These are phyloP conservation scores for Vigna trinervia DNA, from an alignment of 306 rosid species.

Conservation along the genomic window DNA sequence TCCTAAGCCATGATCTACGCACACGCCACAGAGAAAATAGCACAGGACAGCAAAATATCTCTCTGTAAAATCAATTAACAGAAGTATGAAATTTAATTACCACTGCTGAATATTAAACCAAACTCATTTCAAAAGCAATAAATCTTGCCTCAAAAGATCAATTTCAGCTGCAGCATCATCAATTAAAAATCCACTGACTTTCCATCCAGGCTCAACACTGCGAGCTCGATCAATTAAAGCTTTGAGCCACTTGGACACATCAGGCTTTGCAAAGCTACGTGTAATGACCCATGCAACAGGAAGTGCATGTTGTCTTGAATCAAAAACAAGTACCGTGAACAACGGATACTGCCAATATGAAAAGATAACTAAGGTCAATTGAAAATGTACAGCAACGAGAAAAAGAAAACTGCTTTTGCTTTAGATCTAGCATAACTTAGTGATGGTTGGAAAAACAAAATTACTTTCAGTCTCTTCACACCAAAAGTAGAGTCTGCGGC, in stretches of 20 bases:
- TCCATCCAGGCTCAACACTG: constrained; percentile 82
- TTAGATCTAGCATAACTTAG: constrained; percentile 18
- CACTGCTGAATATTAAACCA: constrained; percentile 15
- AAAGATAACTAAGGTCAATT: constrained; percentile 35
- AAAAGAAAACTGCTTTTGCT: not conserved
- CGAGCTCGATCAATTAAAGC: constrained; percentile 73
- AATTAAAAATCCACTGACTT: constrained; percentile 79
- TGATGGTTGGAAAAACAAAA: constrained; percentile 5
- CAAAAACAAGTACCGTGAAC: constrained; percentile 91
- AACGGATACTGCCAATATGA: constrained; percentile 83
- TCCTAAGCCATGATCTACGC: constrained; percentile 94
- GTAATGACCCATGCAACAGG: constrained; percentile 97
- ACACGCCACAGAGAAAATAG: constrained; percentile 92
- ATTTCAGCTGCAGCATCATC: constrained; percentile 92
- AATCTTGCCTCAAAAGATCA: constrained; percentile 82
- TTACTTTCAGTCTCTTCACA: constrained; percentile 89
- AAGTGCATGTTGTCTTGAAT: constrained; percentile 94
- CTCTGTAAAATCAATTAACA: constrained; percentile 61
- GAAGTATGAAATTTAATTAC: constrained; percentile 38
- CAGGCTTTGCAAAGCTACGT: constrained; percentile 87
- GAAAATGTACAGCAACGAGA: constrained; percentile 23
- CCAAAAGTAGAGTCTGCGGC: constrained; percentile 94
- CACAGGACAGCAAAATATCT: constrained; percentile 79
- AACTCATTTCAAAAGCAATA: constrained; percentile 33
- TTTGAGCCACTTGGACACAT: constrained; percentile 86